A percentile compares a stretch with the other conserved stretches of the same genome.
phyloP scores from a whole-genome alignment of 1,139 yeast genomes.

The Hyphopichia wangnamkhiaoensis region DNA sequence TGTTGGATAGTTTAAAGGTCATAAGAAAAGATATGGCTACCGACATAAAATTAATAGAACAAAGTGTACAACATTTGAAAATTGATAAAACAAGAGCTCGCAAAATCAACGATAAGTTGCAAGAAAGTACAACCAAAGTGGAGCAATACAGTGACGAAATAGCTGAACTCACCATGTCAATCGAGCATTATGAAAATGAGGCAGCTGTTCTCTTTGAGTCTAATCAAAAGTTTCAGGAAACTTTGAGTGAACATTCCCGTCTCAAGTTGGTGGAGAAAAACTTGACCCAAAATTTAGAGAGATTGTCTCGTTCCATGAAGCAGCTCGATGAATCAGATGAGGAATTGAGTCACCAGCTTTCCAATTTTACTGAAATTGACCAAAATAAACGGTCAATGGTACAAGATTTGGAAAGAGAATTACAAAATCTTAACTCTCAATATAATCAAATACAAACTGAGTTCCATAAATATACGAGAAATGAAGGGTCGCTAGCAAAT shows the following conservation, averaged over 20 bases:
- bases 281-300: not conserved
- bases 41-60: constrained; percentile 74
- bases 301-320: not conserved
- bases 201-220: constrained; percentile 69
- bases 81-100: constrained; percentile 74
- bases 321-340: constrained; percentile 4
- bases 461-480: constrained; percentile 5
- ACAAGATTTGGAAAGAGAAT: constrained; percentile 5
- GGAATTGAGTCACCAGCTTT: constrained; percentile 12
- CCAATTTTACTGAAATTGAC: constrained; percentile 14
- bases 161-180: constrained; percentile 45
- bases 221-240: constrained; percentile 80
- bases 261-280: constrained; percentile 20
- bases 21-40: constrained; percentile 75
- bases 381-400: constrained; percentile 12
- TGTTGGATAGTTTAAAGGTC: constrained; percentile 73
- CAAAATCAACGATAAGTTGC: constrained; percentile 52
- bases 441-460: constrained; percentile 3
- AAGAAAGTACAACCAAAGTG: constrained; percentile 44
- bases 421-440: constrained; percentile 8
- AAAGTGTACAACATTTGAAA: constrained; percentile 73
- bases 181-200: constrained; percentile 56
- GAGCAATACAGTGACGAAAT: constrained; percentile 52
- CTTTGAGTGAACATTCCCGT: constrained; percentile 64
- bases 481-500: constrained; percentile 5